Base-by-base conservation (phyloP, 2,329 filamentous ascomycete species). In the Xylariaceae sp. region DNA sequence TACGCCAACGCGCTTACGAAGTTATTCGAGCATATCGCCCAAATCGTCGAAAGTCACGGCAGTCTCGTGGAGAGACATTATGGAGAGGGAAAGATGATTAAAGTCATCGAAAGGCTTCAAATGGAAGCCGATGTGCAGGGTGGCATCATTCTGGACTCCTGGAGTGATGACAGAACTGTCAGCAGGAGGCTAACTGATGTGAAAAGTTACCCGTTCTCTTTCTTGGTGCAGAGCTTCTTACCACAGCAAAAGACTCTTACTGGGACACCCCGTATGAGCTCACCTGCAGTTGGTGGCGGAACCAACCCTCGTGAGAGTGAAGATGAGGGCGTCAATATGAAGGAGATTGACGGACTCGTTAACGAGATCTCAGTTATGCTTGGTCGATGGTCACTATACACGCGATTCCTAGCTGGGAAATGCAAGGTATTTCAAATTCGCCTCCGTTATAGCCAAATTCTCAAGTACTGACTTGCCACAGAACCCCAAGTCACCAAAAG, bases 131-230 rank as follows among this genome's bases (percentile, higher is more conserved):
- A 99, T 74, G 88, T 96, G 1, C 94, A 99, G 75, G 94, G 92
- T 17, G 94, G 94, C 64, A 96, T 97, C 66, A 87, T 99, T 60
- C 79, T 99, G 55, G 94, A 99, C 72, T 94, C 92, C 0, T 99
- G 94, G 92, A 88, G 87, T 57, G 94, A 99, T 65, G 93, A 97
- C 71, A 84, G 92, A 60, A 83, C 80, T 61, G 85, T 99, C 52
- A 89, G 93, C 70, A 85, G 93, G 67, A 90, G 88, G 70, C 79
- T 99, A 62, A 97, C 90, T 2, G 94, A 99, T 70, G 90, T 96
- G 73, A 97, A 95, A 76, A 96, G 92, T 57, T 99, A 99, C 71
- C 92, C 94, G 0, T 99, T 96, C 73, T 96, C 92, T 0, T 99
- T 99, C 71, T 78, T 99, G 50, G 92, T 97, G 0, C 92, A 97